phyloP scores from a whole-genome alignment of 75 land plant genomes.

The Isoetes taiwanensis region DNA sequence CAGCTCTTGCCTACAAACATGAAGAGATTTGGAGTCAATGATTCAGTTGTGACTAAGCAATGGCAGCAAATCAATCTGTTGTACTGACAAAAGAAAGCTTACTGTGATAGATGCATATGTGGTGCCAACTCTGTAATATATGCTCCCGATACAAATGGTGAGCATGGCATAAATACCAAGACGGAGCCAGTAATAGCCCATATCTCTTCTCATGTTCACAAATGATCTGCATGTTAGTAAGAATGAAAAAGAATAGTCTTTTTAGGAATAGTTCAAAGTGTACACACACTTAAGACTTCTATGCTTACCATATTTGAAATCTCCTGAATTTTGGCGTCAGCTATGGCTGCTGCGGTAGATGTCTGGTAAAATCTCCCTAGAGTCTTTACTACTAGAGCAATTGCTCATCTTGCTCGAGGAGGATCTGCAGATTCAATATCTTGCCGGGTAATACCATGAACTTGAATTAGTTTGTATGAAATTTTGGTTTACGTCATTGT shows the following conservation, averaged over 20 bases:
- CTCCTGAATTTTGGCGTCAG: no score
- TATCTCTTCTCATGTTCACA: not conserved
- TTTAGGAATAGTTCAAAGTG: not conserved
- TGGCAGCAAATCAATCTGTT: no score
- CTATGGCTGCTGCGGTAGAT: no score
- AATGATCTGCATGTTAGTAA: not conserved
- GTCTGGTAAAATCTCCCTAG: not conserved
- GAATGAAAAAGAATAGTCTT: not conserved
- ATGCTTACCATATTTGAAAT: no score
- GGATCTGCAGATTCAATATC: conserved; percentile 1
- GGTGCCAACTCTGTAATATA: not conserved
- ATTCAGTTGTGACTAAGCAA: no score
- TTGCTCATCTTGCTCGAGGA: not conserved
- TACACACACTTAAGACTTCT: no score
- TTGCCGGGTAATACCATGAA: no score
- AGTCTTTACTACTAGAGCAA: not conserved
- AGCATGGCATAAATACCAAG: not conserved
- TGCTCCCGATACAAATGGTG: not conserved
- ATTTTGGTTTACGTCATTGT: no score
- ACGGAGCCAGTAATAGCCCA: conserved; percentile 6
- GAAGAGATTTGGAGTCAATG: not conserved
- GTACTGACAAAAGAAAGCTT: no score
- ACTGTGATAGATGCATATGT: not conserved
- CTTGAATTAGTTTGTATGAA: no score
- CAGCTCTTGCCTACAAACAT: not conserved